Percentiles rank a stretch among this genome's conserved stretches.
phyloP scores from a whole-genome alignment of 2,329 filamentous ascomycete species.

The Fulvia fulva region DNA sequence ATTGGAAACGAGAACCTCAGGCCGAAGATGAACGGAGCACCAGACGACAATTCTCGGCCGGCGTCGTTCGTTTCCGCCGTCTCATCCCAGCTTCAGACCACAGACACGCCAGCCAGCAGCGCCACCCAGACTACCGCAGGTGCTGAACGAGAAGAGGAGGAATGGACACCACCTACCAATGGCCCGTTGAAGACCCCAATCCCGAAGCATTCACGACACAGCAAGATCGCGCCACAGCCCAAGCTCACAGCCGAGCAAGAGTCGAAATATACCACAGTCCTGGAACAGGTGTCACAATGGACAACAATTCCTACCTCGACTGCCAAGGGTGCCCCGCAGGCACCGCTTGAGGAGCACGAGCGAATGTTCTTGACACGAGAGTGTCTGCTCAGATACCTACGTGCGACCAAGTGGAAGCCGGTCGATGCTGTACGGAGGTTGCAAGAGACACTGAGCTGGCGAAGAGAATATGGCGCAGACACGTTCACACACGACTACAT shows the following conservation, averaged over 20 bases:
- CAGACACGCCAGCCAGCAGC: constrained; percentile 24
- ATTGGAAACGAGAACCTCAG: background rate
- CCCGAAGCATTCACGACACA: constrained; percentile 40
- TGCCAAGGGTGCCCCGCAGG: constrained; percentile 53
- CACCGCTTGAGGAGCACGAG: constrained; percentile 72
- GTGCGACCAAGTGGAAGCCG: constrained; percentile 86
- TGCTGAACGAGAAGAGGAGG: constrained; percentile 20
- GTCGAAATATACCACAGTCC: constrained; percentile 73
- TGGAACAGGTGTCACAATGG: constrained; percentile 68
- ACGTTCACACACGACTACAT: constrained; percentile 81
- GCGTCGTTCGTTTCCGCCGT: constrained; percentile 25
- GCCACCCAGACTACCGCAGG: constrained; percentile 22
- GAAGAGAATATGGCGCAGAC: constrained; percentile 81
- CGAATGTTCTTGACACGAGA: constrained; percentile 88
- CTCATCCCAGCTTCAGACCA: constrained; percentile 19
- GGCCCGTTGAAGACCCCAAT: constrained; percentile 34
- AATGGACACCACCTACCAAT: constrained; percentile 26
- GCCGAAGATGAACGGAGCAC: background rate
- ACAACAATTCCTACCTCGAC: constrained; percentile 62
- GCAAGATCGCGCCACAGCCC: constrained; percentile 53
- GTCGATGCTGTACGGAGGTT: constrained; percentile 74
- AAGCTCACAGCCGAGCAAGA: constrained; percentile 72
- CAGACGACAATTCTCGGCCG: constrained; percentile 18
- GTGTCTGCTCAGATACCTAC: constrained; percentile 86
- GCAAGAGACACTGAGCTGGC: constrained; percentile 77